Percentiles rank a stretch among this genome's conserved stretches.
These are phyloP conservation scores for Mariannaea elegans DNA, from an alignment of 2,329 filamentous ascomycete species.

Conservation along the genomic window DNA sequence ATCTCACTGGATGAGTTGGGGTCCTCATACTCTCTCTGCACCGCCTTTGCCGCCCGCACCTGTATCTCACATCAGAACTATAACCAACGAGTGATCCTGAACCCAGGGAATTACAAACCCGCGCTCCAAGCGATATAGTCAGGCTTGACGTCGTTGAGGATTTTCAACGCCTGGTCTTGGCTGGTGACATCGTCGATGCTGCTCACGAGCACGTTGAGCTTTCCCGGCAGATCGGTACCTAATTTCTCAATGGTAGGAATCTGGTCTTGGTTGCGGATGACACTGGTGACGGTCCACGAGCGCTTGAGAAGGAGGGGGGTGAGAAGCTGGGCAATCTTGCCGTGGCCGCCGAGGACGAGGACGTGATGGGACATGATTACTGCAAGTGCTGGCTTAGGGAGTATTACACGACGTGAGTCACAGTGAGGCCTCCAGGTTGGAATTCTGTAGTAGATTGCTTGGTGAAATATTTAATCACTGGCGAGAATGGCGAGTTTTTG, in stretches of 20 bases:
- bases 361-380: conserved; percentile 59
- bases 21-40: conserved; percentile 52
- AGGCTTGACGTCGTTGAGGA: conserved; percentile 68
- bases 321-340: conserved; percentile 78
- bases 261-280: conserved; percentile 79
- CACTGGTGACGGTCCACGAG: conserved; percentile 79
- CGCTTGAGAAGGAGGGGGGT: conserved; percentile 79
- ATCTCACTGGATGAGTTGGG: not conserved
- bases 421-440: not conserved
- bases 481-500: too few relatives aligned
- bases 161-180: conserved; percentile 66
- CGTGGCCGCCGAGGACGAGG: conserved; percentile 82
- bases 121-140: conserved; percentile 77
- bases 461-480: conserved; percentile 1
- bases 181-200: conserved; percentile 77
- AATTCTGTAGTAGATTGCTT: not conserved
- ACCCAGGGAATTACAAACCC: conserved; percentile 52
- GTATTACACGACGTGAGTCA: not conserved
- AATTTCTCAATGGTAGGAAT: conserved; percentile 69
- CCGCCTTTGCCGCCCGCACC: conserved; percentile 69
- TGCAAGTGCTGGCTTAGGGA: not conserved
- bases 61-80: conserved; percentile 36
- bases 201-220: conserved; percentile 73
- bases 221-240: conserved; percentile 66
- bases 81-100: not conserved